Evolutionary conservation across 106 monocot genomes (phyloP), one percentile per base, ranked within the genome.

Genomic region (Iris macrosiphon): DNA sequence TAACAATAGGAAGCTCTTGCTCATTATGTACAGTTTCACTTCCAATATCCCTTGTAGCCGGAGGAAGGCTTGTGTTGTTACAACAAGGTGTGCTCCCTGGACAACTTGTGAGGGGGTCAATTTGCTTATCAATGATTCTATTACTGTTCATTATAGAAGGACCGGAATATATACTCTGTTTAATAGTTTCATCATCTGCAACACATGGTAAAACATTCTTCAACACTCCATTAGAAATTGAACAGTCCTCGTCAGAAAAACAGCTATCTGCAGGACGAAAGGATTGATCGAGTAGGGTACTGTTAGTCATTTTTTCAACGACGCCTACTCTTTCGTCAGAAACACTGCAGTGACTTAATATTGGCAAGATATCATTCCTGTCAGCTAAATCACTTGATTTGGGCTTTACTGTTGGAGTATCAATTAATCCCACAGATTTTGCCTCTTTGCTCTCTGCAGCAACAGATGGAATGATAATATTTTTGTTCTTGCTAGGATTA

Each of bases 371-470:
- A 2, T 29, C 44, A 41, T 4, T 26, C 40, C 16, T 23, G 25
- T 28, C 7, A 40, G 14, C 31, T 37, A 45, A 41, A 19, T 51
- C 43, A 61, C 18, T 56, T 11, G 40, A 16, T 16, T 26, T n/a
- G 18, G 23, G 4, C 13, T n/a, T 22, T 30, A 44, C 9, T 14
- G 42, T 59, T 53, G 25, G 31, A 28, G 45, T 15, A 22, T 35
- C 45, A 37, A 20, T 10, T 23, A 31, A 31, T 20, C 35, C 37
- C 38, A 30, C 10, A 30, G 51, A 55, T 7, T 44, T 40, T 48
- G 9, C 29, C 31, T 13, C 35, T 29, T 70, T 58, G 16, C 40
- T 59, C 37, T 70, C 34, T 17, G 26, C 13, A 52, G 37, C 35
- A 38, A 31, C 1, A 54, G 70, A 24, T 32, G 45, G 7, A 41